Evolutionary conservation across 169 alveolate species (phyloP), one percentile per base, ranked within the genome.

Genomic region (Fabrea salina): DNA sequence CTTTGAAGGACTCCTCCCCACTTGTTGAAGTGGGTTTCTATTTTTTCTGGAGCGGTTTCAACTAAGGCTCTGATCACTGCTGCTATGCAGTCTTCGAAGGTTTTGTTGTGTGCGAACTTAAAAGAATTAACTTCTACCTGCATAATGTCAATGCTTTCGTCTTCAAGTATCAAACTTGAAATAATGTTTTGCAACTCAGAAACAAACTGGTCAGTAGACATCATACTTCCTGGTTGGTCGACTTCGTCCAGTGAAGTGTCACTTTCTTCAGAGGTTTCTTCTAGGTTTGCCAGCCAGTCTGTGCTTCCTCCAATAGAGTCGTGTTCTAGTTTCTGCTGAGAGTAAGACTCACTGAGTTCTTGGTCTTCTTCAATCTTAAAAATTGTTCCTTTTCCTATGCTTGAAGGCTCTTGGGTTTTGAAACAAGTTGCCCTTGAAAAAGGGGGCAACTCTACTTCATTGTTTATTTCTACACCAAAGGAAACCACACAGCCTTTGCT

Each of bases 21-120:
- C 33, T 68, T 68, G 41, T 68, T n/a, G 2, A 43, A 40, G 3
- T 47, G 61, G 2, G 19, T 11, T 1, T 19, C 30, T 19, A 44
- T 13, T 2, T 37, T 68, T n/a, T 8, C 2, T 11, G n/a, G 27
- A 11, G 66, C 27, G 8, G 66, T 43, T 19, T 68, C 61, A 37
- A 43, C n/a, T 25, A 68, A 8, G 13, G 43, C 78, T n/a, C 16
- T 32, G 16, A 68, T 25, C 7, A 37, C 19, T n/a, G 64, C 78
- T 19, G 78, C 11, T 0, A 68, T 40, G 78, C 78, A 68, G 30
- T 68, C 35, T 4, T 19, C n/a, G 25, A 68, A 47, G 64, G 30
- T 43, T 68, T 68, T 37, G 30, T 68, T 68, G 13, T 37, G 66
- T n/a, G 78, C 40, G 67, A 68, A 68, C 30, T 68, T 68, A 11